Conservation (phyloP, 495 filamentous ascomycete genomes). For the Hypoxylon rickii region DNA sequence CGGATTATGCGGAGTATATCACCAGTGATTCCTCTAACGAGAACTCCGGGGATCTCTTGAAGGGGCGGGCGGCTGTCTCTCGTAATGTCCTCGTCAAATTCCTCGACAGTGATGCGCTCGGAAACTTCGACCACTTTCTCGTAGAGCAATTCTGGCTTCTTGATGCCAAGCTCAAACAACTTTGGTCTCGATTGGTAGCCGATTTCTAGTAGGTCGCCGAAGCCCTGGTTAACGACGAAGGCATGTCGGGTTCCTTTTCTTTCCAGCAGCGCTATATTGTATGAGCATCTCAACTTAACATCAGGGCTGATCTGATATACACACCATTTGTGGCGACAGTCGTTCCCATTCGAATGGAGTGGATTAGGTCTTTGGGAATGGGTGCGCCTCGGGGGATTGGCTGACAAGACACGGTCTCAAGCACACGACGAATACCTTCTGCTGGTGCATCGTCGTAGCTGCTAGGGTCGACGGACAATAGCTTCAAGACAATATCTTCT, state of each 20-base stretch:
- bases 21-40: slow-evolving; percentile 54
- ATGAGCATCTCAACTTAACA: background rate
- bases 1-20: slow-evolving; percentile 28
- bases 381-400: slow-evolving; percentile 75
- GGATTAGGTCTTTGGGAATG: slow-evolving; percentile 57
- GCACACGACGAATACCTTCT: slow-evolving; percentile 87
- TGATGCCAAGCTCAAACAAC: slow-evolving; percentile 79
- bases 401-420: slow-evolving; percentile 53
- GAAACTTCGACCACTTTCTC: slow-evolving; percentile 75
- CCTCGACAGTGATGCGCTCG: slow-evolving; percentile 82
- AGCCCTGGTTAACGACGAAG: slow-evolving; percentile 87
- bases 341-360: slow-evolving; percentile 85
- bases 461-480: slow-evolving; percentile 83
- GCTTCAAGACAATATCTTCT: slow-evolving; percentile 78
- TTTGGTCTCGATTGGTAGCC: slow-evolving; percentile 80
- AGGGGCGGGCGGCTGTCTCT: slow-evolving; percentile 28
- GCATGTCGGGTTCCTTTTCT: slow-evolving; percentile 90
- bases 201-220: slow-evolving; percentile 53
- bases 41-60: slow-evolving; percentile 22
- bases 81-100: slow-evolving; percentile 83
- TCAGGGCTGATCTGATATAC: background rate
- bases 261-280: slow-evolving; percentile 68
- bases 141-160: slow-evolving; percentile 76
- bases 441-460: slow-evolving; percentile 89
- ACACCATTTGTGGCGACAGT: slow-evolving; percentile 76